Evolutionary conservation across 1,139 yeast genomes (phyloP).

Genomic region (Candida mesenterica): DNA sequence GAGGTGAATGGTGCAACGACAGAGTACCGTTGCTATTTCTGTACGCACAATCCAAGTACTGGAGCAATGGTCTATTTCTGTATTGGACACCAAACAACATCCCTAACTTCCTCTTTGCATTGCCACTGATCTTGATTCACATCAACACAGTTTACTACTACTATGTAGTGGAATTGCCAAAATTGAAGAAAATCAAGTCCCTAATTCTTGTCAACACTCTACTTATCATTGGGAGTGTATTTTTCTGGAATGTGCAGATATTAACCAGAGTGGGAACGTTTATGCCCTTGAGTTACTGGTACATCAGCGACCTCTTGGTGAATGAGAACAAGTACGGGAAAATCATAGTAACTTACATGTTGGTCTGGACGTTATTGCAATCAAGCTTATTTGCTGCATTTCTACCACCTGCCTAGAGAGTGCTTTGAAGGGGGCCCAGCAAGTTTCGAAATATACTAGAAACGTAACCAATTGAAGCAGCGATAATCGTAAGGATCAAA

Average conservation of each 20-base stretch:
- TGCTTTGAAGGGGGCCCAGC: too few relatives aligned
- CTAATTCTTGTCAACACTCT: constrained; percentile 37
- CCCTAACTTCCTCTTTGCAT: constrained; percentile 79
- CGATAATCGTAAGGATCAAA: too few relatives aligned
- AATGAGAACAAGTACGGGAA: constrained; percentile 18
- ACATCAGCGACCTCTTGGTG: constrained; percentile 37
- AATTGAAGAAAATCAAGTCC: constrained; percentile 28
- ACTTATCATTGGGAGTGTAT: constrained; percentile 50
- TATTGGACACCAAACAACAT: constrained; percentile 82
- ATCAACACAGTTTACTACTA: constrained; percentile 31
- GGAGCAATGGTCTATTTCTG: constrained; percentile 77
- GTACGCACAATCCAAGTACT: constrained; percentile 78
- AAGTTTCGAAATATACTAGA: too few relatives aligned
- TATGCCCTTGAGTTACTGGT: constrained; percentile 76
- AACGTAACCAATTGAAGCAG: too few relatives aligned
- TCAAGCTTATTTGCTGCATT: constrained; percentile 62
- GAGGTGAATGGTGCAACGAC: constrained; percentile 74
- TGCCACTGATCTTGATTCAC: constrained; percentile 57
- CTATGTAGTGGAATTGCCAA: constrained; percentile 31
- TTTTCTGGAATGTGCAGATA: constrained; percentile 83
- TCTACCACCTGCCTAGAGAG: constrained; percentile 66
- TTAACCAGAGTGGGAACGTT: constrained; percentile 76
- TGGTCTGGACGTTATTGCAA: constrained; percentile 59
- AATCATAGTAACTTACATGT: constrained; percentile 39
- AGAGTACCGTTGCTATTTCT: constrained; percentile 60